Percentiles rank a stretch among this genome's conserved stretches.
phyloP scores from a whole-genome alignment of 495 filamentous ascomycete genomes.

The Trypethelium eluteriae region DNA sequence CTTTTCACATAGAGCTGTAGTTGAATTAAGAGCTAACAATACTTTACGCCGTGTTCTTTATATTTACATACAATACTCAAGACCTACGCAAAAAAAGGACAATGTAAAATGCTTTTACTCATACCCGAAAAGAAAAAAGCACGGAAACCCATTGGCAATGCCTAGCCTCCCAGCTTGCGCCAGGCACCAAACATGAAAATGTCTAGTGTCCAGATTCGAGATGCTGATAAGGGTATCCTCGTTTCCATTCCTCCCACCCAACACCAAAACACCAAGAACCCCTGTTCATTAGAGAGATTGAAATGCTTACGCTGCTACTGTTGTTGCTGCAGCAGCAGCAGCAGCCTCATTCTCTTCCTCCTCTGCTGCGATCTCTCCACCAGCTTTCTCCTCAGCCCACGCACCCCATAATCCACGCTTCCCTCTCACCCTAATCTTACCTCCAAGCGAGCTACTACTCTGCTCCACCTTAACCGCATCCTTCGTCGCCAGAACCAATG shows the following conservation, averaged over 20 bases:
- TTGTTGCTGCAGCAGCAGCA: neutral
- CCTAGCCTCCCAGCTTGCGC: neutral
- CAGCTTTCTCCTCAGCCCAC: slow-evolving; percentile 84
- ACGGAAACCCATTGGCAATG: neutral
- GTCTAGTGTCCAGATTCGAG: neutral
- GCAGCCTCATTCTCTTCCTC: neutral
- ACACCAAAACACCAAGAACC: neutral
- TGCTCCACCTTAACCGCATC: slow-evolving; percentile 98
- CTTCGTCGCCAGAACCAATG: slow-evolving; percentile 90
- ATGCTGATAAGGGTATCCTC: neutral
- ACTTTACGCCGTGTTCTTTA: no score
- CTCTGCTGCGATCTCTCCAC: slow-evolving; percentile 42
- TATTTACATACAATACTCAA: no score
- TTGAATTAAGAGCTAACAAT: no score
- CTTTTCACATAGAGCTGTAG: no score
- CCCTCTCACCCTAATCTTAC: slow-evolving; percentile 67
- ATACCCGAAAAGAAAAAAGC: neutral
- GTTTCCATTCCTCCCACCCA: neutral
- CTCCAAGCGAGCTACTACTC: slow-evolving; percentile 61
- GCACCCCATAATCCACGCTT: slow-evolving; percentile 91
- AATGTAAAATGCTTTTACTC: neutral
- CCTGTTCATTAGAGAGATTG: neutral
- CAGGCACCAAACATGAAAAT: neutral
- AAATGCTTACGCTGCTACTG: neutral
- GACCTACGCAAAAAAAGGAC: no score